Conservation (phyloP, 345 rosid species). For the Triadica sebifera region DNA sequence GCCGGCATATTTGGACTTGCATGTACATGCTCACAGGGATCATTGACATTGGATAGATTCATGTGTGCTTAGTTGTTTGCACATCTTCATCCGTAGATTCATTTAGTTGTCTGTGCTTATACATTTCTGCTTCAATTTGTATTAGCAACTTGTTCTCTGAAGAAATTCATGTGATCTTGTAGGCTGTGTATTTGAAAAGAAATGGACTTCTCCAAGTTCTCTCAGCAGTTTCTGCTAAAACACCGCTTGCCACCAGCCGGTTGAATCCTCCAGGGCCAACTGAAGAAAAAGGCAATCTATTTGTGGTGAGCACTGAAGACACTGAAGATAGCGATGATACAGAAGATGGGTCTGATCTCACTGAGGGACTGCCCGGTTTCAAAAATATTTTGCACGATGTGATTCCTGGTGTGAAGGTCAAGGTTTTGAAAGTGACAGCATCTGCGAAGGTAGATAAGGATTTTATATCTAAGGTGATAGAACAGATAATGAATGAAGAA, state of each 20-base stretch:
- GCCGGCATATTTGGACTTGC: too few species aligned
- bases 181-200: constrained; percentile 82
- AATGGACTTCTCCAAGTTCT: constrained; percentile 48
- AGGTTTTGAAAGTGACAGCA: constrained; percentile 78
- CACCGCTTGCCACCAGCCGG: constrained; percentile 40
- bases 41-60: too few species aligned
- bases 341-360: constrained; percentile 69
- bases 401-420: constrained; percentile 83
- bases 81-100: background rate
- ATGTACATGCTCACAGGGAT: too few species aligned
- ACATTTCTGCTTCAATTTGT: constrained; percentile 1
- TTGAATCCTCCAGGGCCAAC: constrained; percentile 45
- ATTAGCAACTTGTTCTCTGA: constrained; percentile 8
- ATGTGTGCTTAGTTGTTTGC: background rate
- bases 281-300: constrained; percentile 53
- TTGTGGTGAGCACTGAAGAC: constrained; percentile 54
- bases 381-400: constrained; percentile 72
- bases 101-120: background rate
- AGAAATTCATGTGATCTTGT: constrained; percentile 21
- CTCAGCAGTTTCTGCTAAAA: constrained; percentile 39
- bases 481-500: constrained; percentile 74
- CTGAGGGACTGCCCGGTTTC: constrained; percentile 70
- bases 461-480: constrained; percentile 81
- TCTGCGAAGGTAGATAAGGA: constrained; percentile 78
- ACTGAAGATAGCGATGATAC: constrained; percentile 52